Evolutionary conservation across 257 asterid species (phyloP).

Genomic region (Gardenia jasminoides): DNA sequence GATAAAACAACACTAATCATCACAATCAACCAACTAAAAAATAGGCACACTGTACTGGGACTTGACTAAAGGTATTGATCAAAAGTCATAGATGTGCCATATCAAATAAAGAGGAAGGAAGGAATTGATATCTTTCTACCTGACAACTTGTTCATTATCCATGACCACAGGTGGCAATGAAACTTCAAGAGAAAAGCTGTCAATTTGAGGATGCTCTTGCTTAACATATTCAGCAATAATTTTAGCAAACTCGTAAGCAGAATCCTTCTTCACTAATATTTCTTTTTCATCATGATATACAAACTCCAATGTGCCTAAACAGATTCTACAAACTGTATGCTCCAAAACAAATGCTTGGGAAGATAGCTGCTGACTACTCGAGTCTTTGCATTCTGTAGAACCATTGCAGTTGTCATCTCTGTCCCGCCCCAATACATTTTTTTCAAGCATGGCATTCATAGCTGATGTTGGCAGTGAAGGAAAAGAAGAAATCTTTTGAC

Average conservation of each 20-base stretch:
- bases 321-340: constrained; percentile 50
- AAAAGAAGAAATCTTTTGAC: constrained; percentile 39
- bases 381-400: constrained; percentile 26
- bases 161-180: constrained; percentile 60
- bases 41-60: neutral
- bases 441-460: constrained; percentile 40
- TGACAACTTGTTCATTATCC: constrained; percentile 64
- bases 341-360: constrained; percentile 33
- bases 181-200: constrained; percentile 68
- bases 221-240: constrained; percentile 48
- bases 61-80: neutral
- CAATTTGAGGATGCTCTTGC: constrained; percentile 49
- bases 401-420: constrained; percentile 30
- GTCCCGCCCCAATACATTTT: constrained; percentile 31
- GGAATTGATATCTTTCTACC: constrained; percentile 47
- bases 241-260: constrained; percentile 50
- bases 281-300: constrained; percentile 46
- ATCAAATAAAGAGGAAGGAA: constrained; percentile 14
- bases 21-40: neutral
- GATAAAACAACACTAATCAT: neutral
- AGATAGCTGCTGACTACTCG: constrained; percentile 14
- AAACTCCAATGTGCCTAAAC: constrained; percentile 78
- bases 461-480: constrained; percentile 36
- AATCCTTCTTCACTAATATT: constrained; percentile 39
- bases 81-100: neutral